phyloP scores from a whole-genome alignment of 1,284 basidiomycete species.

The Heliocybe sulcata region DNA sequence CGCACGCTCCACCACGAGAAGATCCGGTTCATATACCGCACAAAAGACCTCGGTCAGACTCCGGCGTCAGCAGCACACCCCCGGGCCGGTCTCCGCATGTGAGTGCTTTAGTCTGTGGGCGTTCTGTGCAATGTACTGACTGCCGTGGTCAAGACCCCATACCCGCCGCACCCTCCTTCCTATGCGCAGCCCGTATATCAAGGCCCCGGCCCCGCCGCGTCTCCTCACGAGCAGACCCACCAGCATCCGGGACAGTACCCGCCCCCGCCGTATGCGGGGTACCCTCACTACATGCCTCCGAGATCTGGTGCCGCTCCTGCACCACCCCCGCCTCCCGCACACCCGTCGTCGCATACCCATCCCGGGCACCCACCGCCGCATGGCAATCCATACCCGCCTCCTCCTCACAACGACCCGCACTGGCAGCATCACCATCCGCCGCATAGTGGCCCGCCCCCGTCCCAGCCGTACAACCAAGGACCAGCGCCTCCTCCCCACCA shows the following conservation, averaged over 20 bases:
- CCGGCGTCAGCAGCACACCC: conserved; percentile 18
- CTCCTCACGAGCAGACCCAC: conserved; percentile 7
- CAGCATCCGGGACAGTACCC: conserved; percentile 2
- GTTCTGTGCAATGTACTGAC: conserved; percentile 14
- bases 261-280: neutral
- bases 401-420: conserved; percentile 2
- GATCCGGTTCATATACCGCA: conserved; percentile 14
- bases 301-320: neutral
- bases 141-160: conserved; percentile 15
- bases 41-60: conserved; percentile 23
- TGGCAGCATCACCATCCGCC: conserved; percentile 5
- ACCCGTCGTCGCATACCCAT: neutral
- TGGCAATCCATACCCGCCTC: conserved; percentile 1
- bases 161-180: conserved; percentile 13
- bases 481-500: conserved; percentile 16
- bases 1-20: conserved; percentile 4
- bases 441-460: conserved; percentile 11
- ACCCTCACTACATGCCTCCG: neutral
- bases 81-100: conserved; percentile 29
- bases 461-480: conserved; percentile 14
- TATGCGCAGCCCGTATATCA: conserved; percentile 2
- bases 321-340: neutral
- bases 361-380: neutral
- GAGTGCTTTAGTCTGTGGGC: conserved; percentile 20
- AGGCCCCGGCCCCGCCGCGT: neutral